phyloP scores from a whole-genome alignment of 1,284 basidiomycete species.

The Melampsora occidentalis region DNA sequence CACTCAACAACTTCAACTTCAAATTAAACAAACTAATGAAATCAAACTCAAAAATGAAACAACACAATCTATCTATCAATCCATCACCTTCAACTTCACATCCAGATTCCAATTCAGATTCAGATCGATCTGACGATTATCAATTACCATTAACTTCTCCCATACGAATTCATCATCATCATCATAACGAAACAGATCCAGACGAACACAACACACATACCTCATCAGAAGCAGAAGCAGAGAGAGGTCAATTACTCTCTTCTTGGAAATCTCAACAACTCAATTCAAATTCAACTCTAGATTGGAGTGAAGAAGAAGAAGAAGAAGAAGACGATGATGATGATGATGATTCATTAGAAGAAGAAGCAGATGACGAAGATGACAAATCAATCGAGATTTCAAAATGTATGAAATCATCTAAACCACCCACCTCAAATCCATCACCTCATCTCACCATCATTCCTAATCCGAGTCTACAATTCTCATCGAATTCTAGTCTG shows the following conservation, averaged over 20 bases:
- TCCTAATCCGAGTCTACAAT: neutral
- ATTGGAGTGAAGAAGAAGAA: conserved; percentile 13
- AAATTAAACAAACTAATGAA: too few species aligned
- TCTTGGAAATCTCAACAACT: neutral
- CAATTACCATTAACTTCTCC: conserved; percentile 7
- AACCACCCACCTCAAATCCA: neutral
- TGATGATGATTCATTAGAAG: neutral
- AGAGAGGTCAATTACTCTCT: conserved; percentile 10
- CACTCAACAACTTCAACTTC: too few species aligned
- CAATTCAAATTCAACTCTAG: neutral
- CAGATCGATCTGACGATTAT: neutral
- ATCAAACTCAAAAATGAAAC: neutral
- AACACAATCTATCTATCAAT: neutral
- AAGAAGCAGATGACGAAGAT: conserved; percentile 5
- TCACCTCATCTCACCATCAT: neutral
- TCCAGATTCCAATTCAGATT: neutral
- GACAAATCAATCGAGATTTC: neutral
- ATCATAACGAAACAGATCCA: neutral
- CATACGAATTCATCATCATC: neutral
- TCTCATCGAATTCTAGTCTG: conserved; percentile 4
- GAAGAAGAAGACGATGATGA: conserved; percentile 9
- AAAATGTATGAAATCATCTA: neutral
- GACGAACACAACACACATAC: neutral
- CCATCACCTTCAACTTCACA: neutral
- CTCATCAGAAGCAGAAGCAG: neutral